phyloP scores from a whole-genome alignment of 148 eudicot genomes.

The Fagopyrum tataricum region DNA sequence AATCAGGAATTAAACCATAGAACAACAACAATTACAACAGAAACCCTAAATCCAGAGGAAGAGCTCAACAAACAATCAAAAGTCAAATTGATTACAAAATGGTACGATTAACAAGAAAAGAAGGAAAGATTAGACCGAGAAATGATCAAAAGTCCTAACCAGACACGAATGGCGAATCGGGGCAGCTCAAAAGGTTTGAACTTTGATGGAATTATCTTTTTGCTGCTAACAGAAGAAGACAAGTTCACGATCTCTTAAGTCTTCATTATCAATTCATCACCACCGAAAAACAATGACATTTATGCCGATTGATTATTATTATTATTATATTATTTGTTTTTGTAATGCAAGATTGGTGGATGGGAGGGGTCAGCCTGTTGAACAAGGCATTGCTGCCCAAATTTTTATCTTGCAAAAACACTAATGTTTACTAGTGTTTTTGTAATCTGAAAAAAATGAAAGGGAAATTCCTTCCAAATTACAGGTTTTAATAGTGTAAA shows the following conservation, averaged over 20 bases:
- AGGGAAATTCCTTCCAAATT: no score
- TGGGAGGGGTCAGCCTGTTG: constrained; percentile 2
- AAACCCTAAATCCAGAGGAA: background rate
- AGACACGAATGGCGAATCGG: constrained; percentile 2
- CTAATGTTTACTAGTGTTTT: no score
- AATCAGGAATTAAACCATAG: background rate
- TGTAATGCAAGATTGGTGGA: background rate
- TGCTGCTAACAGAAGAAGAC: background rate
- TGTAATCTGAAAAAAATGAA: background rate
- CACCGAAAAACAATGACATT: constrained; percentile 6
- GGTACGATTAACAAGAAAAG: background rate
- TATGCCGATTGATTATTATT: background rate
- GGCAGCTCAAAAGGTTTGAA: background rate
- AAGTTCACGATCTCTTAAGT: background rate
- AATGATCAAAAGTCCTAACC: constrained; percentile 7
- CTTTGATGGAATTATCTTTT: background rate
- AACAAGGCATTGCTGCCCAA: background rate
- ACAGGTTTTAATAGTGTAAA: background rate
- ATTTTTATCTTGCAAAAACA: background rate
- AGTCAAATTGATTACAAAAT: background rate
- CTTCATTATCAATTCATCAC: background rate
- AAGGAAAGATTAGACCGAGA: background rate
- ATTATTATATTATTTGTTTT: background rate
- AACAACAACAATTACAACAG: background rate
- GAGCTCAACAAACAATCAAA: background rate